These are phyloP conservation scores for Teunomyces pallodes DNA, from an alignment of 805 yeast genomes.

Conservation along the genomic window DNA sequence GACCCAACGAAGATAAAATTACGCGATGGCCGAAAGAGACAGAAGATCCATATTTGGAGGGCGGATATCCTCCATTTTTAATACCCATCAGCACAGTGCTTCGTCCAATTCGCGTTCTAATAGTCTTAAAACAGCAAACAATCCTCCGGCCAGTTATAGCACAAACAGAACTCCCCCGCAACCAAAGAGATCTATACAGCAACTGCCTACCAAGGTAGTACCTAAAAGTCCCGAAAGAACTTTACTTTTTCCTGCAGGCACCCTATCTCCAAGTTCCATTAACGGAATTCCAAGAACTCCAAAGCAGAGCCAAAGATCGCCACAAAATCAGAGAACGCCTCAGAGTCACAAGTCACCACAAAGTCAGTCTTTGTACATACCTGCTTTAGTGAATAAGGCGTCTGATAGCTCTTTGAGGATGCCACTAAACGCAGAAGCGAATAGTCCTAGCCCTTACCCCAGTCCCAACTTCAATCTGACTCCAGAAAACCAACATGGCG, in stretches of 20 bases:
- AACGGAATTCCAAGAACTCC: neutral
- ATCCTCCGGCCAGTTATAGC: neutral
- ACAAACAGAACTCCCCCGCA: neutral
- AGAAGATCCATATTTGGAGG: conserved; percentile 26
- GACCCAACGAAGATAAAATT: neutral
- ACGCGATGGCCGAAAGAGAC: conserved; percentile 7
- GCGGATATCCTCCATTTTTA: conserved; percentile 30
- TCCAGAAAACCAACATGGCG: neutral
- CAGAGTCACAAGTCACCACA: neutral
- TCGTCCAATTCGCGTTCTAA: neutral
- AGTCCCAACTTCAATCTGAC: neutral
- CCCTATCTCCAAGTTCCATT: neutral
- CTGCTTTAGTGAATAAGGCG: neutral
- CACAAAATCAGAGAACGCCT: neutral
- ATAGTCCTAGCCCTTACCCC: neutral
- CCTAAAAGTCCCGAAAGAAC: neutral
- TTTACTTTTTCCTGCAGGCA: neutral
- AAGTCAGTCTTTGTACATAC: neutral
- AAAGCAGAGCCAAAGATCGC: neutral
- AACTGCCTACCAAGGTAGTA: neutral
- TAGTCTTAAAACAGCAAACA: neutral
- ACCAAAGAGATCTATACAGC: neutral
- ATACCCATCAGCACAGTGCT: conserved; percentile 8
- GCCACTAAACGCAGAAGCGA: neutral
- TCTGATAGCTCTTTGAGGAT: neutral